phyloP scores from a whole-genome alignment of 108 stramenopile species.

The Nannochloropsis salina region DNA sequence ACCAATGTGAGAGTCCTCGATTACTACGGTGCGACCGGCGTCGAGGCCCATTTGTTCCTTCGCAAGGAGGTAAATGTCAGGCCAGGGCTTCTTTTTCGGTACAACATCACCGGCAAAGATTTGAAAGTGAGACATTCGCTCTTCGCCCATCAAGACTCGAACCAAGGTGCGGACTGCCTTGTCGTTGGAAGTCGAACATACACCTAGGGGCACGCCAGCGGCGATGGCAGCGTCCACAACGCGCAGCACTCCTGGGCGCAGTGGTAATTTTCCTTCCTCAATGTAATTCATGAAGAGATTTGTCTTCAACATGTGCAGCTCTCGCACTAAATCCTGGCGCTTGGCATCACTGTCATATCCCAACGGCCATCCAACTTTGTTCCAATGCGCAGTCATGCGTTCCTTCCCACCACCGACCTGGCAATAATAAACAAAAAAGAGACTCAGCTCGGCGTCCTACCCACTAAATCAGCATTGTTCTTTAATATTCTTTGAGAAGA shows the following conservation, averaged over 20 bases:
- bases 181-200: conserved; percentile 85
- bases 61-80: conserved; percentile 86
- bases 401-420: conserved; percentile 77
- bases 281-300: conserved; percentile 83
- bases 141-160: conserved; percentile 70
- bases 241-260: conserved; percentile 77
- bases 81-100: conserved; percentile 76
- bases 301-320: conserved; percentile 80
- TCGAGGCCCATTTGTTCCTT: conserved; percentile 69
- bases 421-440: not conserved
- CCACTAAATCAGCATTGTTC: too few relatives aligned
- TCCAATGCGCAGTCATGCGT: conserved; percentile 80
- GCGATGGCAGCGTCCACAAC: conserved; percentile 75
- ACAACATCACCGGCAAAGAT: conserved; percentile 93
- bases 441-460: too few relatives aligned
- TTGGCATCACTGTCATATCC: conserved; percentile 49
- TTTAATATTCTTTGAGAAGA: too few relatives aligned
- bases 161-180: conserved; percentile 78
- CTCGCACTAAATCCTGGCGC: conserved; percentile 62
- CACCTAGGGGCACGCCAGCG: conserved; percentile 63
- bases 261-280: conserved; percentile 62
- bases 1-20: conserved; percentile 86
- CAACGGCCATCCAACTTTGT: conserved; percentile 74
- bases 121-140: conserved; percentile 62
- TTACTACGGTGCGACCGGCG: conserved; percentile 70